Conservation (phyloP, 768 basidiomycete species). For the Xerocomellus chrysenteron region DNA sequence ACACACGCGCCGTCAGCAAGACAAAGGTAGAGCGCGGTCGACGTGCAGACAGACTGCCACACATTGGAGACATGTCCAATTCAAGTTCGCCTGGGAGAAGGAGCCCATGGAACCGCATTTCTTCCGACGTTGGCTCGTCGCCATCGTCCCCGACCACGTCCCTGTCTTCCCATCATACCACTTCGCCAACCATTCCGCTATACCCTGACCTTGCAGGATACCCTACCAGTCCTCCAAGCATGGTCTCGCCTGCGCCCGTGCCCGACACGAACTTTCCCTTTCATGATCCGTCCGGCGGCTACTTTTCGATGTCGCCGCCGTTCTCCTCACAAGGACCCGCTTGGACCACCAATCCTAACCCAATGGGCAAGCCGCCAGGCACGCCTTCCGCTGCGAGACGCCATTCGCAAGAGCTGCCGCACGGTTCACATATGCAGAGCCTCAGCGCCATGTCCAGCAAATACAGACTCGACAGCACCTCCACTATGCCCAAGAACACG, state of each 20-base stretch:
- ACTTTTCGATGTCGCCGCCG: constrained; percentile 13
- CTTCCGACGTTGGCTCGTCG: constrained; percentile 22
- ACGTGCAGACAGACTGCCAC: constrained; percentile 18
- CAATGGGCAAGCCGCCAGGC: constrained; percentile 6
- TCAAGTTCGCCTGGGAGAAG: constrained; percentile 39
- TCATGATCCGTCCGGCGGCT: constrained; percentile 14
- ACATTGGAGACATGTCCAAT: constrained; percentile 15
- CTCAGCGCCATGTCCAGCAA: constrained; percentile 26
- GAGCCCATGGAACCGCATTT: constrained; percentile 13
- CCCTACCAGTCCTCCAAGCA: constrained; percentile 8
- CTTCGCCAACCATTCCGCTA: constrained; percentile 22
- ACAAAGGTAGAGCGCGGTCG: constrained; percentile 26
- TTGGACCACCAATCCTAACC: constrained; percentile 10
- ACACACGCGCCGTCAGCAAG: constrained; percentile 18
- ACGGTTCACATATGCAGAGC: constrained; percentile 18
- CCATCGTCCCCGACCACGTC: constrained; percentile 27
- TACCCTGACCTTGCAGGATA: constrained; percentile 24
- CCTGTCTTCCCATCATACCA: constrained; percentile 16
- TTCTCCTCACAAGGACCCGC: constrained; percentile 16
- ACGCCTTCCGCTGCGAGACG: constrained; percentile 5
- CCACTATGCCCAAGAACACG: constrained; percentile 7
- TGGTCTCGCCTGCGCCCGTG: constrained; percentile 8
- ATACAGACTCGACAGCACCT: constrained; percentile 19
- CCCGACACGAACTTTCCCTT: constrained; percentile 14
- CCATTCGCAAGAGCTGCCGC: constrained; percentile 24